phyloP scores from a whole-genome alignment of 2,329 filamentous ascomycete species.

The Exserohilum turcica region DNA sequence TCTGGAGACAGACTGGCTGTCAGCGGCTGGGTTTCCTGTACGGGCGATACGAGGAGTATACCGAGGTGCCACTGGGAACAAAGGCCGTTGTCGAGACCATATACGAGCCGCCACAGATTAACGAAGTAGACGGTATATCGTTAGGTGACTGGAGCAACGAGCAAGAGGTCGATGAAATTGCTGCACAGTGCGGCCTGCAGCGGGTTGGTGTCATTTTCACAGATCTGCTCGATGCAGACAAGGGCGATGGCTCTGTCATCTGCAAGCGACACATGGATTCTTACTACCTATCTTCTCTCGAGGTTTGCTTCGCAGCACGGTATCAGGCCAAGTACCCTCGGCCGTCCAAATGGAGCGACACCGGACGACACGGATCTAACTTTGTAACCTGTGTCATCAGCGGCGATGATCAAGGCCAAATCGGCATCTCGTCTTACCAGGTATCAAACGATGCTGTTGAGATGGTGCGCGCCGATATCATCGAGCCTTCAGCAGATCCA shows the following conservation, averaged over 20 bases:
- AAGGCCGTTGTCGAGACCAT: constrained; percentile 97
- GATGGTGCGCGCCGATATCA: constrained; percentile 93
- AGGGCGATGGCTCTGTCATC: constrained; percentile 80
- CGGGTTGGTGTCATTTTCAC: constrained; percentile 94
- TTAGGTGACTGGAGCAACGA: constrained; percentile 85
- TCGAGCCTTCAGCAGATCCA: constrained; percentile 93
- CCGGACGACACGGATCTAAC: constrained; percentile 89
- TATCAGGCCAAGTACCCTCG: constrained; percentile 89
- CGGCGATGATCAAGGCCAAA: constrained; percentile 88
- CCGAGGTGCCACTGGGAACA: constrained; percentile 87
- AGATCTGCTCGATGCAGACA: constrained; percentile 81
- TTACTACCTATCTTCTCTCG: constrained; percentile 89
- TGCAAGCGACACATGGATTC: constrained; percentile 97
- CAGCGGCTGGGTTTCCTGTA: constrained; percentile 92
- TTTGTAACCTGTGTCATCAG: constrained; percentile 96
- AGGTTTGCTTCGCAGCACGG: constrained; percentile 86
- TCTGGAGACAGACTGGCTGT: constrained; percentile 83
- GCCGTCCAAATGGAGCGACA: constrained; percentile 95
- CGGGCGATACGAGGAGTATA: constrained; percentile 87
- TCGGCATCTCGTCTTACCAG: constrained; percentile 89
- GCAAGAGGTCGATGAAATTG: constrained; percentile 78
- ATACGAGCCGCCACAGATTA: constrained; percentile 90
- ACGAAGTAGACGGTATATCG: constrained; percentile 87
- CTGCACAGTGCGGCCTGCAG: constrained; percentile 81
- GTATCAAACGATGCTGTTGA: constrained; percentile 94